These are phyloP conservation scores for Wolfiporia cocos DNA, from an alignment of 1,284 basidiomycete genomes.

Conservation along the genomic window DNA sequence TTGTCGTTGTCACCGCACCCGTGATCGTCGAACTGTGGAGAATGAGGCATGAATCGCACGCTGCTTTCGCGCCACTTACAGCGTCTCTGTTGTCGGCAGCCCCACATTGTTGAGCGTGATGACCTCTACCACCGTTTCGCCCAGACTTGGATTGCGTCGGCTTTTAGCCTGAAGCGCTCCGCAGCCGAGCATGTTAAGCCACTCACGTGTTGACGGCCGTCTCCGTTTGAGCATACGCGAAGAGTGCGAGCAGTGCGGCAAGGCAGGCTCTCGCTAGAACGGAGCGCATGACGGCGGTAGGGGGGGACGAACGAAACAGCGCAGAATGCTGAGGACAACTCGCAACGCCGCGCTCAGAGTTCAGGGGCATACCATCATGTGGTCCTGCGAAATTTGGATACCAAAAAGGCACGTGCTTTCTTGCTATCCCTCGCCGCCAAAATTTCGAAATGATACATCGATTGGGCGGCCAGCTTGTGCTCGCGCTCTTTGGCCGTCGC, in stretches of 20 bases:
- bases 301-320: constrained; percentile 8
- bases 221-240: constrained; percentile 38
- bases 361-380: not conserved
- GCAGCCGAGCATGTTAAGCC: not conserved
- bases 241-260: constrained; percentile 25
- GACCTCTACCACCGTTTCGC: constrained; percentile 48
- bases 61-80: constrained; percentile 45
- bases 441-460: constrained; percentile 29
- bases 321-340: constrained; percentile 3
- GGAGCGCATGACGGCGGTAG: constrained; percentile 8
- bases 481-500: not conserved
- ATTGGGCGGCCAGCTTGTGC: constrained; percentile 14
- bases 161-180: not conserved
- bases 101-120: constrained; percentile 40
- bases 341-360: not conserved
- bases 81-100: constrained; percentile 33
- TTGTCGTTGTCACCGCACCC: not conserved
- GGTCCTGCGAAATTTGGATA: not conserved
- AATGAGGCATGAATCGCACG: constrained; percentile 3
- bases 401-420: constrained; percentile 2
- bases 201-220: constrained; percentile 42
- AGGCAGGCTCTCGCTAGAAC: constrained; percentile 8
- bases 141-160: constrained; percentile 32
- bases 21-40: constrained; percentile 4
- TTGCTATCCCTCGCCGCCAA: not conserved